Conservation (phyloP, 371 early-diverging fungal species). For the Apophysomyces sp. region DNA sequence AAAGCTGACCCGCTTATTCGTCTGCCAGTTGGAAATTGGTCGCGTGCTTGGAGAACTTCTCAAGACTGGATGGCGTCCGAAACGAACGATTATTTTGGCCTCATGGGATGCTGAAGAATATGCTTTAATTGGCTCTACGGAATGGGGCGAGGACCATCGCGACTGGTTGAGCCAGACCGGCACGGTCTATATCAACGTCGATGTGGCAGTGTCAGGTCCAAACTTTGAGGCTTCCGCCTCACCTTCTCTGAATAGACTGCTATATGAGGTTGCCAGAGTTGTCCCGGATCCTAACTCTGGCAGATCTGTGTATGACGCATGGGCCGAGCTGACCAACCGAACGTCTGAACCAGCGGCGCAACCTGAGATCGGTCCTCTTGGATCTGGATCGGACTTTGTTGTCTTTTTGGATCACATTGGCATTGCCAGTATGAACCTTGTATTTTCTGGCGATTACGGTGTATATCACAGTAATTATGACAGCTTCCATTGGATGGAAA, state of each 20-base stretch:
- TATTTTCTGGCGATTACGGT: conserved; percentile 49
- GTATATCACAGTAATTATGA: conserved; percentile 63
- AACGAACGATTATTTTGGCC: conserved; percentile 56
- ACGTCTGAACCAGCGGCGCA: conserved; percentile 3
- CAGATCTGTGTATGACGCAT: conserved; percentile 15
- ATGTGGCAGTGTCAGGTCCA: conserved; percentile 42
- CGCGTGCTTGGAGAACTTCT: conserved; percentile 48
- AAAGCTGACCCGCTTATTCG: too few species aligned
- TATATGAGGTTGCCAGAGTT: conserved; percentile 43
- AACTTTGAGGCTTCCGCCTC: conserved; percentile 45
- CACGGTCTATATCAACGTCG: conserved; percentile 57
- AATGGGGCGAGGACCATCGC: conserved; percentile 61
- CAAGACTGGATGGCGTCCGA: conserved; percentile 59
- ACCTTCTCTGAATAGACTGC: conserved; percentile 41
- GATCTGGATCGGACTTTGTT: conserved; percentile 54
- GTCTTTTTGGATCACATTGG: conserved; percentile 64
- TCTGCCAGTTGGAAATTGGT: conserved; percentile 43
- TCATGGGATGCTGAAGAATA: conserved; percentile 70
- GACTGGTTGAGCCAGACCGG: conserved; percentile 53
- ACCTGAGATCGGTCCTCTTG: conserved; percentile 31
- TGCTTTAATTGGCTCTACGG: conserved; percentile 58
- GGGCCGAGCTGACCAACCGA: conserved; percentile 13
- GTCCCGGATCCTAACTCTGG: conserved; percentile 34
- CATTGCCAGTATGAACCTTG: conserved; percentile 52
- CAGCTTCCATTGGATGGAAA: conserved; percentile 61